Evolutionary conservation across 495 filamentous ascomycete species (phyloP), one percentile per base, ranked within the genome.

Genomic region (Hamigera avellanea): DNA sequence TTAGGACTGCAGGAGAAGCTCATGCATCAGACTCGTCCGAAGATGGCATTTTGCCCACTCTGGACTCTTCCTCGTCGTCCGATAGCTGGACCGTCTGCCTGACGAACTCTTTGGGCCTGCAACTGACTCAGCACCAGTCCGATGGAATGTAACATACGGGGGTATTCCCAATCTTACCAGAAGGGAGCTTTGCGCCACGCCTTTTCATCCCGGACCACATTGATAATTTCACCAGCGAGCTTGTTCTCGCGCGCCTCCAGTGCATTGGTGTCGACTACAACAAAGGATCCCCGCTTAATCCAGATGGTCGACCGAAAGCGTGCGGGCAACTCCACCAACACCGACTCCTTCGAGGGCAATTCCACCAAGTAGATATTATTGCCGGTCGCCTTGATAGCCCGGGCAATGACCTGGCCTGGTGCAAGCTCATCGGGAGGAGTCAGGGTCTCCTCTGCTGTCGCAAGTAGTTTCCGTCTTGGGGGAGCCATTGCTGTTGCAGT

Each of bases 121-220:
- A 34, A n/a, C n/a, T n/a, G n/a, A n/a, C 15, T n/a, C 18, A 36
- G 25, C 6, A 17, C n/a, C 5, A 40, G 13, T 6, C 45, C n/a
- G 41, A 25, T 26, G 9, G n/a, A 18, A 32, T 44, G 9, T 42
- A 46, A 35, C 16, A 38, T n/a, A n/a, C n/a, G n/a, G n/a, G n/a
- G n/a, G n/a, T n/a, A n/a, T n/a, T n/a, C n/a, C n/a, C n/a, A n/a
- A n/a, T 61, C 72, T 47, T 49, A 93, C 91, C 91, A 96, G 51
- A 86, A 98, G n/a, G 63, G 50, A 61, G 80, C 75, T 61, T 89
- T 93, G 42, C 88, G 76, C 91, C 91, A 98, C 23, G 66, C 66
- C 62, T 83, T 91, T 63, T 95, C 91, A 51, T 94, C 83, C 32
- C 82, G 64, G 26, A 98, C 86, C 8, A 98, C 76, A 53, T 95